A percentile compares a stretch with the other conserved stretches of the same genome.
Evolutionary conservation across 1,139 yeast species (phyloP).

Genomic region (Yamadazyma buinensis): DNA sequence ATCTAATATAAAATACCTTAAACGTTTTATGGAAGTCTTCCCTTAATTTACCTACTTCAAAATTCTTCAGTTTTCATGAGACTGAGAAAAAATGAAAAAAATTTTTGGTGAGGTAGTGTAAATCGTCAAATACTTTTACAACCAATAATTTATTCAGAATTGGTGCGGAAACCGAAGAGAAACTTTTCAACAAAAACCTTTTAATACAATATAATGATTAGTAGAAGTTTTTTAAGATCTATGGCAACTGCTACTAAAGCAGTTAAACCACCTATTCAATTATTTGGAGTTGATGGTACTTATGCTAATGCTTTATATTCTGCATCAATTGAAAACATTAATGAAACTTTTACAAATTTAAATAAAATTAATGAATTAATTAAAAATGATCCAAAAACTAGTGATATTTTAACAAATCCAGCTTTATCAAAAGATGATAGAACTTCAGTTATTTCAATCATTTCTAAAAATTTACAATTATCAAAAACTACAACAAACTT

Average conservation of each 20-base stretch:
- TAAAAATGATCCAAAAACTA: conserved; percentile 60
- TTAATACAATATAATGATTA: conserved; percentile 31
- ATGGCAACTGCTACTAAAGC: conserved; percentile 63
- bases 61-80: too few species aligned
- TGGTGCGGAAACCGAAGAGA: conserved; percentile 1
- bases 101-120: too few species aligned
- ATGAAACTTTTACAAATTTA: conserved; percentile 67
- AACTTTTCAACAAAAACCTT: conserved; percentile 2
- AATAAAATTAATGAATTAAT: conserved; percentile 54
- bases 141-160: conserved; percentile 4
- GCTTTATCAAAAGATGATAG: conserved; percentile 78
- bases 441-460: conserved; percentile 59
- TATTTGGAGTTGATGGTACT: conserved; percentile 94
- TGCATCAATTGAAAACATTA: conserved; percentile 84
- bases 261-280: conserved; percentile 85
- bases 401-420: conserved; percentile 70
- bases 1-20: too few species aligned
- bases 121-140: too few species aligned
- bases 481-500: conserved; percentile 80
- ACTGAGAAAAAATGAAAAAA: too few species aligned
- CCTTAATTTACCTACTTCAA: too few species aligned
- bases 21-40: too few species aligned
- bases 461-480: conserved; percentile 54
- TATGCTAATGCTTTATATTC: conserved; percentile 93
- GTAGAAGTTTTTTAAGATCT: conserved; percentile 68